A percentile compares a stretch with the other conserved stretches of the same genome.
Conservation (phyloP, 257 asterid genomes). For the Solanum microdontum region DNA sequence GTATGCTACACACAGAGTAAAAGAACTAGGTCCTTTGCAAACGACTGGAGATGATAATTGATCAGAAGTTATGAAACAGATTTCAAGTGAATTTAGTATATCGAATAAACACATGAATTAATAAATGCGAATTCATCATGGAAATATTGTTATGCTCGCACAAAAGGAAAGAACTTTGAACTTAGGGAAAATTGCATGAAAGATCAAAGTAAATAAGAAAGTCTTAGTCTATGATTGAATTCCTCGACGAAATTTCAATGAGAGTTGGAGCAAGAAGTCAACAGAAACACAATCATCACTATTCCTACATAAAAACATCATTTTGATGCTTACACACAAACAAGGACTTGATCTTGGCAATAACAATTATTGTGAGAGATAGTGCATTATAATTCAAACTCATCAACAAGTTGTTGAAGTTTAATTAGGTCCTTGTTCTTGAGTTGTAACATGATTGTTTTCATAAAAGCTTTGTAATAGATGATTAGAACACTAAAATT, state of each 20-base stretch:
- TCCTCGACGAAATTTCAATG: too few relatives aligned
- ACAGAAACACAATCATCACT: background rate
- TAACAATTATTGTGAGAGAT: too few relatives aligned
- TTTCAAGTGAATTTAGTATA: background rate
- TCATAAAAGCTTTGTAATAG: too few relatives aligned
- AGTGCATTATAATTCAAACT: too few relatives aligned
- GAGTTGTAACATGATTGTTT: too few relatives aligned
- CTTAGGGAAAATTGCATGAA: background rate
- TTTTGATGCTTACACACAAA: background rate
- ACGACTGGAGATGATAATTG: too few relatives aligned
- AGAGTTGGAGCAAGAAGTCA: background rate
- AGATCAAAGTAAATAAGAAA: background rate
- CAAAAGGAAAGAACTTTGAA: background rate
- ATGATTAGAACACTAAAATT: too few relatives aligned
- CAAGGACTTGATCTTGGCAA: too few relatives aligned
- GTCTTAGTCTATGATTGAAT: too few relatives aligned
- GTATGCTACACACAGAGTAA: fast-evolving
- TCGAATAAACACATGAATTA: background rate
- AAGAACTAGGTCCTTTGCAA: background rate
- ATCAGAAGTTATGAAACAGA: background rate
- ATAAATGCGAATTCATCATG: background rate
- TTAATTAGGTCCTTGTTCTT: too few relatives aligned
- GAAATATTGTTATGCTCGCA: background rate
- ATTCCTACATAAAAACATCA: background rate
- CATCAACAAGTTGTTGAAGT: too few relatives aligned